Base-by-base conservation (phyloP, 2,329 filamentous ascomycete genomes). In the Aspergillus intermedius region DNA sequence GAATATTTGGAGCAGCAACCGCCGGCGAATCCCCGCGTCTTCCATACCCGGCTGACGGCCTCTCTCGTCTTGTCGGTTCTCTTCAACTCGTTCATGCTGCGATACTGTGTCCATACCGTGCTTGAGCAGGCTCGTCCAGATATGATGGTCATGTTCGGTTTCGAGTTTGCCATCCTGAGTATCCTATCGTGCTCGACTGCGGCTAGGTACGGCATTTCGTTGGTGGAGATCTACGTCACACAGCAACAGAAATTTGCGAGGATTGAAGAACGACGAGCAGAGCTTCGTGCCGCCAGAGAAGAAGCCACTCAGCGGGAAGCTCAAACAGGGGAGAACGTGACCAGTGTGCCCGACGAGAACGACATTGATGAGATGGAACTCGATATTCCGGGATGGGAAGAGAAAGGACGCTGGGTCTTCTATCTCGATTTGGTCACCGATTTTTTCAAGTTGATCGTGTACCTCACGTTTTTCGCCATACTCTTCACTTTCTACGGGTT, bases 81-180 rank as follows among this genome's bases (percentile, higher is more conserved):
- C 13, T 96, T 95, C 71, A 87, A 95, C 63, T 66, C 83, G 21
- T 85, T 79, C 65, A 83, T 98, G 71, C 82, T 96, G 55, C 79
- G 78, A 44, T 96, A 95, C 67, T 85, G 87, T 50, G 77, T 95
- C 52, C 81, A 83, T 23, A 88, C 86, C 0, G 91, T 97, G 28
- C 83, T 96, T 44, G 83, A 87, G 49, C 84, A 94, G 64, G 88
- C 91, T 2, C 80, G 87, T n/a, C 90, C 91, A 0, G 93, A 94
- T 50, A 97, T 98, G 87, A 98, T 97, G 90, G 90, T 98, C 54
- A 97, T 98, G 90, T 98, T 98, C 63, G 83, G 94, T 5, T 98
- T 98, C 60, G 93, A 98, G 68, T 97, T 97, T 64, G 91, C 91
- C 34, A 84, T 98, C 40, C 74, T 97, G 51, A 78, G 83, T 2